These are phyloP conservation scores for Polychaeton citri DNA, from an alignment of 2,329 filamentous ascomycete species.

Conservation along the genomic window DNA sequence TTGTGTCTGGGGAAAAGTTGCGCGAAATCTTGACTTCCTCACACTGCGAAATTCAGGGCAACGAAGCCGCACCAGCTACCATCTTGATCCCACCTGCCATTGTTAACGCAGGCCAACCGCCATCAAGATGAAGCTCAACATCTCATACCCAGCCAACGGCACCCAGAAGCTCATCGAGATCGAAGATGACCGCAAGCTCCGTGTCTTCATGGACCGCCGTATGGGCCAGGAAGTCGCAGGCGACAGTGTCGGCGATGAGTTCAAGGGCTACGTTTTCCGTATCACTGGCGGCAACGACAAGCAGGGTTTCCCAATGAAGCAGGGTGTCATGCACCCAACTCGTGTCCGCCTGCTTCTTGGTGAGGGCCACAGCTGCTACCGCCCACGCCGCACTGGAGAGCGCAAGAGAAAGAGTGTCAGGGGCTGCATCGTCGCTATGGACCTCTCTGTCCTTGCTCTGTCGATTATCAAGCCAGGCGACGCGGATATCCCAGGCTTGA, in stretches of 20 bases:
- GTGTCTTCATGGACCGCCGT: constrained; percentile 97
- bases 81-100: constrained; percentile 1
- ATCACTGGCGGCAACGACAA: constrained; percentile 99
- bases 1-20: not conserved
- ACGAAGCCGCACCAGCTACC: not conserved
- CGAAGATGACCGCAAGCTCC: constrained; percentile 98
- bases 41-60: not conserved
- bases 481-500: constrained; percentile 82
- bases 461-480: constrained; percentile 98
- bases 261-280: constrained; percentile 99
- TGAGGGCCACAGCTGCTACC: constrained; percentile 99
- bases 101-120: constrained; percentile 1
- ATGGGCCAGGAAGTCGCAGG: constrained; percentile 88
- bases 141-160: constrained; percentile 95
- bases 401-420: constrained; percentile 99
- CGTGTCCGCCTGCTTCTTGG: constrained; percentile 94
- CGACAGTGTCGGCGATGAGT: constrained; percentile 95
- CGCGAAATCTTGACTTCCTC: not conserved
- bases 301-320: constrained; percentile 99
- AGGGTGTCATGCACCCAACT: constrained; percentile 97
- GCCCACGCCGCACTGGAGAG: constrained; percentile 92
- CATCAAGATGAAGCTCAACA: constrained; percentile 57
- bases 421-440: constrained; percentile 94
- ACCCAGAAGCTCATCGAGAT: constrained; percentile 98
- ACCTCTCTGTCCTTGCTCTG: constrained; percentile 89